Evolutionary conservation across 139 green algal species (phyloP), one percentile per base, ranked within the genome.

Genomic region (Tetradesmus lagerheimii): DNA sequence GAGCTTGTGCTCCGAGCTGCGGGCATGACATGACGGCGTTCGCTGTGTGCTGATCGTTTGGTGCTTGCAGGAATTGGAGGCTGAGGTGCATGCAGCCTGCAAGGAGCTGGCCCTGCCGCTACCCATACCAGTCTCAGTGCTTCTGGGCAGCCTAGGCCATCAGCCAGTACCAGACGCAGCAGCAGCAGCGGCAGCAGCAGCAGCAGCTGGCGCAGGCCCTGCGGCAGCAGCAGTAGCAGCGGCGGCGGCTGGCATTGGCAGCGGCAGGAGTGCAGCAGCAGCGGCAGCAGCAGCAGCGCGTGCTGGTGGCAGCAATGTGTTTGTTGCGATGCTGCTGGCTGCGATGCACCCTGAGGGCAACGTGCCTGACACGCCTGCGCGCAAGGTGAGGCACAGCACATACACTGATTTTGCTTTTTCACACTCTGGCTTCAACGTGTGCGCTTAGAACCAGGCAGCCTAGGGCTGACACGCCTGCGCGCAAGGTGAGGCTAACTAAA

Each of bases 51-150:
- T 53, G 35, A 4, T 16, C 27, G 0, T 45, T 18, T 81, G n/a
- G 9, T 39, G 3, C 78, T 76, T 78, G 23, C 83, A 89, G 85
- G 92, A 92, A 39, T 34, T 91, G 34, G 57, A 87, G n/a, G 76
- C 57, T 25, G 38, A 67, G 79, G 78, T 86, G 47, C 50, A 41
- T 14, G 38, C 50, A 41, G 53, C 87, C 20, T 91, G 87, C 57
- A 20, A 16, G 14, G 87, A 86, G 27, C 87, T 91, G 15, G 41
- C 31, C 38, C 38, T 91, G 14, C 76, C 87, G 2, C 18, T 50
- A 23, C 87, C 87, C 20, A 85, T 91, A 23, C 77, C 77, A 25
- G 87, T 91, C 1, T 87, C 78, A 45, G 87, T 91, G 25, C 38
- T 86, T 0, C 87, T 86, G 0, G 87, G 87, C 53, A 86, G 38